Base-by-base conservation (phyloP, 2,329 filamentous ascomycete species). In the Ciborinia camelliae region DNA sequence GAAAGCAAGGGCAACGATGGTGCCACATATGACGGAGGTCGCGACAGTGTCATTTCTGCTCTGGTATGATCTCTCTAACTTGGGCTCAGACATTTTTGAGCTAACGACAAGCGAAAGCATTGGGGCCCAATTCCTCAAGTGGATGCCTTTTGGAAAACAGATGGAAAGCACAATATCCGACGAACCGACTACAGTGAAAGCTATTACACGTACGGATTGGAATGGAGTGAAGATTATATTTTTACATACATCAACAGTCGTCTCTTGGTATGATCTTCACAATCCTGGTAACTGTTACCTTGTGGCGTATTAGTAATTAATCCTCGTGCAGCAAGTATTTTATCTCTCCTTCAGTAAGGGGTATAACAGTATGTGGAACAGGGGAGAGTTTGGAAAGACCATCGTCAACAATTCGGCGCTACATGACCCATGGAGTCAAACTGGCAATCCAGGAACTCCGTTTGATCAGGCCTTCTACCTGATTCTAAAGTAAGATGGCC, bases 381-480 rank as follows among this genome's bases (percentile, higher is more conserved):
- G 76, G 18, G 81, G 81, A 14, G 68, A 76, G 39, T 83, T 82
- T 14, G 73, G 75, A 30, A 69, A 72, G 32, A 75, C 73, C 62
- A 75, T 75, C 10, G 75, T 77, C 53, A 82, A 82, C 66, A 71
- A 74, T 58, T 79, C 79, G 0, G 71, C 78, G 0, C 69, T 79
- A 15, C 72, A 73, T 4, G 76, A 83, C 67, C 81, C 81, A 1
- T 83, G 81, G 81, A 75, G 72, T 8, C 72, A 73, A n/a, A 67
- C 64, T 3, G 68, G 65, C 7, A 48, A 39, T 15, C 43, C 52
- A 47, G 81, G 79, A 65, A 79, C 81, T 3, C 82, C 82, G 0
- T 84, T 84, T 70, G 81, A 84, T 70, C 78, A 82, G 69, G 70
- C 75, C 0, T 84, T 84, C 68, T 82, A 81, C 67, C 74, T 84